These are phyloP conservation scores for Penicillium verhagenii DNA, from an alignment of 495 filamentous ascomycete genomes.

Conservation along the genomic window DNA sequence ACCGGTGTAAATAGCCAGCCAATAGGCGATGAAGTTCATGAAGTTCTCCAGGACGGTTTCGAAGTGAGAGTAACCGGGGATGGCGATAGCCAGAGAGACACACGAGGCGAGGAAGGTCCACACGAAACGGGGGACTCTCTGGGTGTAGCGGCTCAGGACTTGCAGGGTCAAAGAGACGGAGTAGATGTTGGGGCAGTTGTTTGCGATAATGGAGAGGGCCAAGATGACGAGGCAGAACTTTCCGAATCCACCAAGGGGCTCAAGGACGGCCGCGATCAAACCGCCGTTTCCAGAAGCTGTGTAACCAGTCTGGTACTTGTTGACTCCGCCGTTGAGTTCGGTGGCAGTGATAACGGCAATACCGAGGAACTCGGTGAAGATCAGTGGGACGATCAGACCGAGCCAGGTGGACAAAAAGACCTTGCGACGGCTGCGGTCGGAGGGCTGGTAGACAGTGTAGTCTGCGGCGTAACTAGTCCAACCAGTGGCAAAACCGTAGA, in stretches of 20 bases:
- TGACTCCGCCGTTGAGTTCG: constrained; percentile 42
- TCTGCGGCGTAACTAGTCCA: constrained; percentile 81
- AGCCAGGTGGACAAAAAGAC: constrained; percentile 69
- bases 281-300: constrained; percentile 63
- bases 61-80: constrained; percentile 76
- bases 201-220: constrained; percentile 75
- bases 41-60: constrained; percentile 72
- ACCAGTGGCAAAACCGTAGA: constrained; percentile 77
- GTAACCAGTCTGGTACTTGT: constrained; percentile 63
- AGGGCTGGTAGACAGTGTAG: constrained; percentile 81
- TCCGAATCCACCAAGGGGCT: constrained; percentile 69
- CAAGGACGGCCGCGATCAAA: constrained; percentile 65
- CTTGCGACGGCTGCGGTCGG: constrained; percentile 51
- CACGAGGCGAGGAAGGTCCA: constrained; percentile 69
- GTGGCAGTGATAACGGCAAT: constrained; percentile 70
- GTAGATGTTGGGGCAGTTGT: constrained; percentile 90
- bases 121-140: constrained; percentile 71
- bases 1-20: constrained; percentile 79
- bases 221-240: constrained; percentile 81
- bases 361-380: constrained; percentile 79
- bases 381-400: constrained; percentile 68
- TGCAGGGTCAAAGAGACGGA: constrained; percentile 75
- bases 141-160: constrained; percentile 61
- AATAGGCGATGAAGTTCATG: constrained; percentile 79
- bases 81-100: constrained; percentile 71